These are phyloP conservation scores for Glaciozyma martinii DNA, from an alignment of 768 basidiomycete genomes.

Conservation along the genomic window DNA sequence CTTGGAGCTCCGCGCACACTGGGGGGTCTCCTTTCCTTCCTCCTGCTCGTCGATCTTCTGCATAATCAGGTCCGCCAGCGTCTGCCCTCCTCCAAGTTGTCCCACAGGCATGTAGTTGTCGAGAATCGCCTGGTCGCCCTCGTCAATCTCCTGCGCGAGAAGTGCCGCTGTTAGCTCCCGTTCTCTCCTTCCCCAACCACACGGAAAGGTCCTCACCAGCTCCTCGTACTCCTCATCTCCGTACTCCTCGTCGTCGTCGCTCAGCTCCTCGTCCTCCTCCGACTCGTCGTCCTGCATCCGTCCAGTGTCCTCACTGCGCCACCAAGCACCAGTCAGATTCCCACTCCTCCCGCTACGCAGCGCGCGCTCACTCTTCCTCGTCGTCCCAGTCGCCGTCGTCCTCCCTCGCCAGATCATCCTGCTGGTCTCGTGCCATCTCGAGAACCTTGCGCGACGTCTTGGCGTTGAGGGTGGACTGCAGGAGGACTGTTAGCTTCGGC, in stretches of 20 bases:
- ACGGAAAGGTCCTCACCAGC: slow-evolving; percentile 37
- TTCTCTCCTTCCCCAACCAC: background rate
- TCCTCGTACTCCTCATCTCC: slow-evolving; percentile 49
- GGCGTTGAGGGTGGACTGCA: slow-evolving; percentile 62
- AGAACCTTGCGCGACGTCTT: slow-evolving; percentile 81
- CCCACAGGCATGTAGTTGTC: slow-evolving; percentile 68
- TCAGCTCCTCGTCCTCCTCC: slow-evolving; percentile 44
- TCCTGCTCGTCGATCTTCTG: slow-evolving; percentile 71
- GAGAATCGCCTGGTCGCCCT: slow-evolving; percentile 73
- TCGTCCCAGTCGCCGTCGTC: slow-evolving; percentile 38
- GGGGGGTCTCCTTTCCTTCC: slow-evolving; percentile 41
- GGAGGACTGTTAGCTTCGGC: background rate
- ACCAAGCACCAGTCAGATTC: background rate
- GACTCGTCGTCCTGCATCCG: slow-evolving; percentile 45
- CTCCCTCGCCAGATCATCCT: slow-evolving; percentile 47
- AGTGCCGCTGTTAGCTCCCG: slow-evolving; percentile 42
- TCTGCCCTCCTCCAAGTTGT: slow-evolving; percentile 43
- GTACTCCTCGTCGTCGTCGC: slow-evolving; percentile 54
- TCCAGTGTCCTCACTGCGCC: background rate
- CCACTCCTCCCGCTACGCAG: slow-evolving; percentile 15
- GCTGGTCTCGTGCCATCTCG: slow-evolving; percentile 83
- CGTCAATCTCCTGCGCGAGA: slow-evolving; percentile 62
- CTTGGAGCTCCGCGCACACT: background rate
- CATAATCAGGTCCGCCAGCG: slow-evolving; percentile 94
- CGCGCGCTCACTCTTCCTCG: slow-evolving; percentile 47